Base-by-base conservation (phyloP, 306 rosid species). In the Canavalia ensiformis region DNA sequence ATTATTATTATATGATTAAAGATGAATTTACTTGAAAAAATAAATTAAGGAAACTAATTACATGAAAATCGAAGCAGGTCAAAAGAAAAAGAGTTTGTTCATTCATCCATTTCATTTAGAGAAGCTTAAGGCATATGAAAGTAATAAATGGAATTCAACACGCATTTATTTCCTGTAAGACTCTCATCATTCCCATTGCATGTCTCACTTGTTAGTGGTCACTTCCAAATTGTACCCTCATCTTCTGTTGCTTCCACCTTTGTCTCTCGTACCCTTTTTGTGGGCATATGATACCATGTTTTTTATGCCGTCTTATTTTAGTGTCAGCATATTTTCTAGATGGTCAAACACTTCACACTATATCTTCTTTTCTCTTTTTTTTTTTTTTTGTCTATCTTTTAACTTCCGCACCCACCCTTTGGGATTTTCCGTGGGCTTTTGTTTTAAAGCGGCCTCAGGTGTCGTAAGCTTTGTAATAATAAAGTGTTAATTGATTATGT, bases 131-230 rank as follows among this genome's bases (percentile, higher is more conserved):
- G 45, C 56, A 42, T 28, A 42, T 31, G 37, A 44, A 78, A 29
- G 70, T 45, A 68, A 68, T 79, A 79, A 69, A 79, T 68, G 62
- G 41, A 68, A 68, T 69, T 68, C 1, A 78, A 1, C 44, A 29
- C 42, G 54, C 41, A 39, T 60, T 9, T 33, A 28, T 52, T 52
- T 31, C 50, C 57, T 47, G 58, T 69, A 69, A 45, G 35, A n/a
- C 46, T 46, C 71, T n/a, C 67, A 67, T 78, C 82, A 78, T 75
- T 75, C 57, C 57, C 7, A 75, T 45, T 39, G 54, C 78, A 56
- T 74, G 67, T 41, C 44, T 57, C 30, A 28, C 18, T 42, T 18
- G 25, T 18, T 18, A 18, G 25, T 2, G 2, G 41, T 58, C 65
- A 58, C 65, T 58, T 58, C 65, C 8, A 1, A 8, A 7, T 6